Conservation (phyloP, 1,139 yeast species). For the Casaregolazyma lundiana region DNA sequence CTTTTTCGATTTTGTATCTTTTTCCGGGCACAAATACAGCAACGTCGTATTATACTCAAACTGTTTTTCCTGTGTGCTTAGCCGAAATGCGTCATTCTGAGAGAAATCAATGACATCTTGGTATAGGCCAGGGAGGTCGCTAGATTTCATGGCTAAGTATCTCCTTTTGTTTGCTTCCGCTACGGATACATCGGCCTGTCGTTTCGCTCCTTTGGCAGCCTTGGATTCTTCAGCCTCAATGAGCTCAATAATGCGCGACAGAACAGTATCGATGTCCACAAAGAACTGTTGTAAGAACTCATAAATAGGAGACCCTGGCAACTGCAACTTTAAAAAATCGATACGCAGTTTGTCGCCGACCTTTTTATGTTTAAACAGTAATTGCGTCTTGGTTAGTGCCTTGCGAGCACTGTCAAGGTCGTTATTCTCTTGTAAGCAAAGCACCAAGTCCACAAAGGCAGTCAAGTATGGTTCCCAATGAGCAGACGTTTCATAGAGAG, state of each 20-base stretch:
- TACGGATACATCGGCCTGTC: constrained; percentile 32
- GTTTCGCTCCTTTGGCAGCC: constrained; percentile 29
- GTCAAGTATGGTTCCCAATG: constrained; percentile 38
- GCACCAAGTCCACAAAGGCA: constrained; percentile 29
- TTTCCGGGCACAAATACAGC: constrained; percentile 43
- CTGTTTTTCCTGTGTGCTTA: constrained; percentile 54
- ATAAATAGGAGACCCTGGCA: constrained; percentile 63
- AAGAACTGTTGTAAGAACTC: constrained; percentile 50
- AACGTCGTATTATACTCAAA: constrained; percentile 54
- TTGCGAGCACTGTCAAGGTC: constrained; percentile 24
- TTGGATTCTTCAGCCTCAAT: constrained; percentile 41
- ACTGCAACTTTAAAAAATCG: constrained; percentile 46
- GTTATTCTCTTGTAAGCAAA: constrained; percentile 26
- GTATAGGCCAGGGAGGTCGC: constrained; percentile 52
- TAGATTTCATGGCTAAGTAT: constrained; percentile 47
- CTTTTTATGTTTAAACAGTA: constrained; percentile 14
- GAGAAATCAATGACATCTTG: constrained; percentile 51
- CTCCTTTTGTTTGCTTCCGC: constrained; percentile 36
- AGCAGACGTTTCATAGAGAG: constrained; percentile 47
- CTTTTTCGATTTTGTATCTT: constrained; percentile 37
- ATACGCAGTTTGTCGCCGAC: constrained; percentile 30
- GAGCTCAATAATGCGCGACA: constrained; percentile 48
- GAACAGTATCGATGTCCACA: constrained; percentile 48
- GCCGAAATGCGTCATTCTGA: constrained; percentile 58
- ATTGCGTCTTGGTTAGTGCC: constrained; percentile 19